Evolutionary conservation across 1,139 yeast species (phyloP).

Genomic region (Pichia sp.): DNA sequence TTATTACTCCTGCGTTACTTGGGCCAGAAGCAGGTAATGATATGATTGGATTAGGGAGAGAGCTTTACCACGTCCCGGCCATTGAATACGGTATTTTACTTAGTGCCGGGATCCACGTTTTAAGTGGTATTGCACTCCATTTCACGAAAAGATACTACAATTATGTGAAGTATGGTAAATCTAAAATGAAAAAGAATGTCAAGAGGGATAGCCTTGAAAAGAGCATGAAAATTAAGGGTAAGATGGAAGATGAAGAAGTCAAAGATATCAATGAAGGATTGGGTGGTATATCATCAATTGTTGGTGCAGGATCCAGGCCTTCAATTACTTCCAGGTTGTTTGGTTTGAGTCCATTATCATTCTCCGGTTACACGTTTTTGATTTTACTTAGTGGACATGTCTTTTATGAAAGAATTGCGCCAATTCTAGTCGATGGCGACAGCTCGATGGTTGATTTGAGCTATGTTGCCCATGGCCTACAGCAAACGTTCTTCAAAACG

Average conservation of each 20-base stretch:
- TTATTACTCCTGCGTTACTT: conserved; percentile 45
- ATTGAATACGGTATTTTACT: conserved; percentile 46
- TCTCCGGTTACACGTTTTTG: conserved; percentile 52
- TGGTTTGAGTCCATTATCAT: conserved; percentile 43
- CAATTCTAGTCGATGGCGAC: conserved; percentile 56
- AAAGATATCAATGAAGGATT: conserved; percentile 47
- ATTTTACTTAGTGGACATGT: conserved; percentile 45
- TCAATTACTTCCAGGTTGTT: conserved; percentile 37
- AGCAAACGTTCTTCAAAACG: neutral
- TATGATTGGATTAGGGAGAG: conserved; percentile 53
- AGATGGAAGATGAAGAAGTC: conserved; percentile 26
- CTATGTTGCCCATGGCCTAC: conserved; percentile 41
- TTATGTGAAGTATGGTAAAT: conserved; percentile 23
- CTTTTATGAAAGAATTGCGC: conserved; percentile 42
- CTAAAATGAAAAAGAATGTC: conserved; percentile 3
- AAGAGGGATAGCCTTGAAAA: neutral
- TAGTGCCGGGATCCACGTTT: conserved; percentile 43
- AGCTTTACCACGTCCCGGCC: conserved; percentile 48
- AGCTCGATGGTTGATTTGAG: conserved; percentile 50
- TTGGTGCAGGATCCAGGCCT: conserved; percentile 49
- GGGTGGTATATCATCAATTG: conserved; percentile 48
- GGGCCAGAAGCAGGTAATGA: conserved; percentile 46
- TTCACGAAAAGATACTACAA: conserved; percentile 31
- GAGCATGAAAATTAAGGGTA: conserved; percentile 1
- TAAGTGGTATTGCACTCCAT: conserved; percentile 49